Base-by-base conservation (phyloP, 495 filamentous ascomycete genomes). In the Hyaloscypha finlandica region DNA sequence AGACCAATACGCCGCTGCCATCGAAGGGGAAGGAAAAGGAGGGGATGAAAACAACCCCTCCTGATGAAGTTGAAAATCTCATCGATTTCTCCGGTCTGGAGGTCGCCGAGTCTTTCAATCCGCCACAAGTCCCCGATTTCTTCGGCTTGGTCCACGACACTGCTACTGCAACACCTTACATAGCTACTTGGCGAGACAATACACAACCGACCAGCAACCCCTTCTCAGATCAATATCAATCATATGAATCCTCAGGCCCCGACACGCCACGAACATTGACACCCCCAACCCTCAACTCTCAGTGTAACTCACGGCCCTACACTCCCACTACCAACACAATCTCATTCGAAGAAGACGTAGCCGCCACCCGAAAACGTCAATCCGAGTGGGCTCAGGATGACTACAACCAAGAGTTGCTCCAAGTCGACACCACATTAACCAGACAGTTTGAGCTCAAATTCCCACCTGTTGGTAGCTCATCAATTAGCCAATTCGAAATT, bases 191-290 rank as follows among this genome's bases (percentile, higher is more conserved):
- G 31, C 61, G 20, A 35, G 45, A 29, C 45, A 8, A 22, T 25
- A 63, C 22, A 20, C 19, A 19, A 35, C 42, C 60, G 4, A 14
- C 29, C 48, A 54, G 14, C 11, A 64, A 64, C 31, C 62, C 62
- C 25, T 64, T 64, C 51, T 54, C 51, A 20, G 31, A 64, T 31
- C 48, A 25, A 9, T 29, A 39, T 29, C 62, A 57, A 39, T 57
- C 62, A 12, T 19, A 16, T 19, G 8, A 42, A 8, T 22, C 48
- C 31, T 12, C 62, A 20, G 48, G 30, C 52, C 37, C 6, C 52
- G 31, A 56, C 31, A 64, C 62, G 9, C 62, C 62, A 39, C 30
- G 52, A 2, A 19, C 62, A 4, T 8, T 14, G 20, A 37, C 14
- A 22, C 30, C 60, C 6, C 12, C 52, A 20, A 6, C 8, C 51